A percentile compares a stretch with the other conserved stretches of the same genome.
phyloP scores from a whole-genome alignment of 805 yeast species.

The Torulaspora franciscae region DNA sequence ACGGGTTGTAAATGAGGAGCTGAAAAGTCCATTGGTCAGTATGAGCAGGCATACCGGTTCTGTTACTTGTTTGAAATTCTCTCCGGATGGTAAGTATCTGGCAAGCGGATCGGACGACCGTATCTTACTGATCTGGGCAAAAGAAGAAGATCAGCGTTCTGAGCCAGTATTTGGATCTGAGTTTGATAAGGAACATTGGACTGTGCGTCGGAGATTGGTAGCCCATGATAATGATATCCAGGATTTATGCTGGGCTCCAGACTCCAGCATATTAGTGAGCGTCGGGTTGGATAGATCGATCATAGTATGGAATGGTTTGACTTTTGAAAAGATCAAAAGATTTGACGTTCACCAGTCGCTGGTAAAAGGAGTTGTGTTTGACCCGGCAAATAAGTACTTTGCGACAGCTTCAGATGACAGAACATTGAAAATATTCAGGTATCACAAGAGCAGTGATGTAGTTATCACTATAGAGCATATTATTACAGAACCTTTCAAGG shows the following conservation, averaged over 20 bases:
- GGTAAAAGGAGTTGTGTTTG: slow-evolving; percentile 95
- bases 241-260: slow-evolving; percentile 98
- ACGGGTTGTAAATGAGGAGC: slow-evolving; percentile 17
- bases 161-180: slow-evolving; percentile 62
- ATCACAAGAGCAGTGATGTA: slow-evolving; percentile 66
- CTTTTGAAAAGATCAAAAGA: slow-evolving; percentile 79
- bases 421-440: slow-evolving; percentile 80
- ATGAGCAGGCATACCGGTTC: slow-evolving; percentile 97
- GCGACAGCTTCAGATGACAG: slow-evolving; percentile 97
- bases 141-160: slow-evolving; percentile 54
- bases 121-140: slow-evolving; percentile 87
- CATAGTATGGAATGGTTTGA: slow-evolving; percentile 88
- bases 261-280: slow-evolving; percentile 80
- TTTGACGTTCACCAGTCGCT: slow-evolving; percentile 92
- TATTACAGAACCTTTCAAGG: slow-evolving; percentile 76
- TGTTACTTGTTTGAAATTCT: slow-evolving; percentile 86
- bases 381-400: slow-evolving; percentile 96
- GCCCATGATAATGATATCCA: slow-evolving; percentile 98
- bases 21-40: slow-evolving; percentile 63
- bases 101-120: slow-evolving; percentile 97
- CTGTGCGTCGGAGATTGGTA: slow-evolving; percentile 82
- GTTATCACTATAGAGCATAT: slow-evolving; percentile 84
- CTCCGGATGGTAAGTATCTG: slow-evolving; percentile 84
- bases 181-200: slow-evolving; percentile 87
- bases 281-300: slow-evolving; percentile 93